phyloP scores from a whole-genome alignment of 1,139 yeast genomes.

The Candida tetrigidarum region DNA sequence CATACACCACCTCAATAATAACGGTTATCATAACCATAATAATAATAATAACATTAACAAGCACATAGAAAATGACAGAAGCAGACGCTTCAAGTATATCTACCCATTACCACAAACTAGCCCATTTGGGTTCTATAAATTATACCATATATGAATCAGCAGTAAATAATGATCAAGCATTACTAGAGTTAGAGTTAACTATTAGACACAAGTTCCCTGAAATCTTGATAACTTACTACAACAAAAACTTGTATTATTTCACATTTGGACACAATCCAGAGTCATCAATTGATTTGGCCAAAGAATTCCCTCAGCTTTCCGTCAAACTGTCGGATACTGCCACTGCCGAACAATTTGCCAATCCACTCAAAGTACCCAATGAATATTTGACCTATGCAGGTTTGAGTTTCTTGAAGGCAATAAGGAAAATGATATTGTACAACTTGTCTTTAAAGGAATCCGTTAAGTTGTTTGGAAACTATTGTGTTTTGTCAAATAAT shows the following conservation, averaged over 20 bases:
- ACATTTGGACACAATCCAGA: conserved; percentile 42
- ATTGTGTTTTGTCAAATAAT: conserved; percentile 33
- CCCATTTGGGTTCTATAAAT: conserved; percentile 36
- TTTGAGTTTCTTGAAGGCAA: conserved; percentile 63
- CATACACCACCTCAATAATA: neutral
- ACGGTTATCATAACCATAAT: too few species aligned
- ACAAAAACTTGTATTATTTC: conserved; percentile 64
- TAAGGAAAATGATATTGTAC: conserved; percentile 56
- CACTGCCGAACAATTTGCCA: conserved; percentile 26
- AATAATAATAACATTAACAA: neutral
- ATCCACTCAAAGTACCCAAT: conserved; percentile 24
- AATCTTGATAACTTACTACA: conserved; percentile 59
- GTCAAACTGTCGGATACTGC: conserved; percentile 33
- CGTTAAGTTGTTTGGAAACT: conserved; percentile 59
- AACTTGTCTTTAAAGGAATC: conserved; percentile 45
- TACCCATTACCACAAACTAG: conserved; percentile 48
- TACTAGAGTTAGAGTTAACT: conserved; percentile 63
- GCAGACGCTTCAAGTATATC: conserved; percentile 30
- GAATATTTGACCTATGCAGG: conserved; percentile 45
- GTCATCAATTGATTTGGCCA: conserved; percentile 32
- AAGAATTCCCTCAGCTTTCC: conserved; percentile 38
- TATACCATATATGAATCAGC: conserved; percentile 39
- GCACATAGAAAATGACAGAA: conserved; percentile 21
- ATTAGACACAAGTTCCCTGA: conserved; percentile 56
- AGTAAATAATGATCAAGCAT: conserved; percentile 38